Evolutionary conservation across 345 rosid species (phyloP).

Genomic region (Aquilaria yunnanensis): DNA sequence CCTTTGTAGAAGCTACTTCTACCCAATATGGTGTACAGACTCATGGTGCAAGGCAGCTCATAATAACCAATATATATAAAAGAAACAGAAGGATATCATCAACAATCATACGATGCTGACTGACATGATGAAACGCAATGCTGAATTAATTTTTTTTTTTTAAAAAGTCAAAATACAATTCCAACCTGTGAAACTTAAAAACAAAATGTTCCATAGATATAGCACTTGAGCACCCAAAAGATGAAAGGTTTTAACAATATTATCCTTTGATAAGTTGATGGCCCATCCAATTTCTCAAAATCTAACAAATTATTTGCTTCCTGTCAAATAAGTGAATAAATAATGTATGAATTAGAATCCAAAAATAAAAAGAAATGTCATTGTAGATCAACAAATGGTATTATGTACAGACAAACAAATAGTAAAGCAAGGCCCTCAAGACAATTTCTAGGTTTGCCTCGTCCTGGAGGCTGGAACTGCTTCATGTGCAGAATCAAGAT

Average conservation of each 20-base stretch:
- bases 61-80: no score
- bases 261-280: constrained; percentile 41
- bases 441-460: constrained; percentile 58
- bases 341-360: no score
- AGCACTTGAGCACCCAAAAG: constrained; percentile 58
- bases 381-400: neutral
- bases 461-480: constrained; percentile 32
- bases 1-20: no score
- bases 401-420: neutral
- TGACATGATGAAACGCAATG: no score
- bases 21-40: no score
- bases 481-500: constrained; percentile 25
- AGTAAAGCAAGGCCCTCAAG: constrained; percentile 70
- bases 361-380: no score
- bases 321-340: no score
- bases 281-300: constrained; percentile 34
- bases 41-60: no score
- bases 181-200: constrained; percentile 81
- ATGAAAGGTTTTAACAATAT: constrained; percentile 41
- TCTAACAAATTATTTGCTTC: constrained; percentile 30
- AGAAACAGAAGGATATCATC: no score
- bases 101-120: no score
- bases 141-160: no score
- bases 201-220: constrained; percentile 64
- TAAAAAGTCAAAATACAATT: no score